Evolutionary conservation across 768 basidiomycete species (phyloP), one percentile per base, ranked within the genome.

Genomic region (Leucocoprinus sp.): DNA sequence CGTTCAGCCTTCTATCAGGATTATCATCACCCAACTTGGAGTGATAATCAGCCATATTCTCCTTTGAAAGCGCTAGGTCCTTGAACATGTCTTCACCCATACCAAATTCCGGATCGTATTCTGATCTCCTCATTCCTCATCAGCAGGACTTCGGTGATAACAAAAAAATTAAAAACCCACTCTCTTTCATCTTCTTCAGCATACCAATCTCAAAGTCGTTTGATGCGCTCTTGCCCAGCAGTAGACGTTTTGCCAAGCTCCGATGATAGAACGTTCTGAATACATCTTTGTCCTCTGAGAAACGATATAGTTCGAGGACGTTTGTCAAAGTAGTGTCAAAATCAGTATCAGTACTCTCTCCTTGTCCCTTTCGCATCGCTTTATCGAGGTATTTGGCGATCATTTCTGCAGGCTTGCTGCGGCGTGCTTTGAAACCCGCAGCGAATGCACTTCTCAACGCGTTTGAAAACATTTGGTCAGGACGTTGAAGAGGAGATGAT

Each of bases 11-110:
- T 47, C 65, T 67, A 4, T 67, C 69, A 0, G 64, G 48, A 46
- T 60, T 69, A 21, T 64, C 59, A 43, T 62, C 53, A 8, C 60
- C 38, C 27, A 74, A 54, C 53, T 74, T 71, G 21, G 64, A 55
- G 47, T 80, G 73, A 62, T 80, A 88, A 50, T 84, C 83, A 0
- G 61, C 58, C 72, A 90, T 76, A 17, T 78, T 58, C 46, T 93
- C 90, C 42, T 78, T 63, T 1, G 90, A 93, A 14, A 90, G 66
- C 0, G 78, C 76, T 2, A 95, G 67, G 57, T 95, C 93, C 50
- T 82, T 92, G 68, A 97, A 95, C 95, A 98, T 95, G 31, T 90
- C 80, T 55, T 92, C 89, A 40, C 92, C 91, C 67, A 85, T 86
- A 6, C 84, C 87, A 57, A 98, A 98, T 50, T 95, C 93, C 8